Evolutionary conservation across 805 yeast species (phyloP).

Genomic region (Cyberlindnera lachancei): DNA sequence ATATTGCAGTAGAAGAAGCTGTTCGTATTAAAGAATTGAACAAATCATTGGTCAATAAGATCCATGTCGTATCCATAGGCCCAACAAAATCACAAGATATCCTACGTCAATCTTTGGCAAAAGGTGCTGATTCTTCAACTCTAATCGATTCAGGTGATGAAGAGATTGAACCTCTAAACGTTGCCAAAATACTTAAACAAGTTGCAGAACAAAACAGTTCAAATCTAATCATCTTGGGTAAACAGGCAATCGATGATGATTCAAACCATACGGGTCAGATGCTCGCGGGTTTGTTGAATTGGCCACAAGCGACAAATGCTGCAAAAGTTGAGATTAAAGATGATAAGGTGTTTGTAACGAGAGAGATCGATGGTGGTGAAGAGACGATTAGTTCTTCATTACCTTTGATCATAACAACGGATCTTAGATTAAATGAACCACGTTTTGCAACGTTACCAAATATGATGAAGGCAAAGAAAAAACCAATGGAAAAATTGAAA

Average conservation of each 20-base stretch:
- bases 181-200: conserved; percentile 77
- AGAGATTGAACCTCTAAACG: conserved; percentile 78
- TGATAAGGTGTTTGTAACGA: conserved; percentile 59
- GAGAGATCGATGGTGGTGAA: conserved; percentile 95
- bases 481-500: conserved; percentile 68
- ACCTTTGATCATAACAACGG: conserved; percentile 88
- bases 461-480: conserved; percentile 97
- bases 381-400: conserved; percentile 70
- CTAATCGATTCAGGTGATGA: conserved; percentile 69
- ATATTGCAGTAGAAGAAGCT: conserved; percentile 96
- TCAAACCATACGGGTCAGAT: conserved; percentile 94
- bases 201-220: conserved; percentile 62
- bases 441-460: conserved; percentile 94
- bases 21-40: conserved; percentile 62
- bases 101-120: conserved; percentile 84
- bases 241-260: conserved; percentile 96
- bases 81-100: conserved; percentile 82
- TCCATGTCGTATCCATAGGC: conserved; percentile 91
- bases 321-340: conserved; percentile 65
- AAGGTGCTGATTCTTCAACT: conserved; percentile 86
- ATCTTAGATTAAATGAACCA: conserved; percentile 89
- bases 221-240: conserved; percentile 84
- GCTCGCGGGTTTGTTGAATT: conserved; percentile 84
- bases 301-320: conserved; percentile 98
- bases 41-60: conserved; percentile 61